Base-by-base conservation (phyloP, 495 filamentous ascomycete species). In the Penicillium antarcticum region DNA sequence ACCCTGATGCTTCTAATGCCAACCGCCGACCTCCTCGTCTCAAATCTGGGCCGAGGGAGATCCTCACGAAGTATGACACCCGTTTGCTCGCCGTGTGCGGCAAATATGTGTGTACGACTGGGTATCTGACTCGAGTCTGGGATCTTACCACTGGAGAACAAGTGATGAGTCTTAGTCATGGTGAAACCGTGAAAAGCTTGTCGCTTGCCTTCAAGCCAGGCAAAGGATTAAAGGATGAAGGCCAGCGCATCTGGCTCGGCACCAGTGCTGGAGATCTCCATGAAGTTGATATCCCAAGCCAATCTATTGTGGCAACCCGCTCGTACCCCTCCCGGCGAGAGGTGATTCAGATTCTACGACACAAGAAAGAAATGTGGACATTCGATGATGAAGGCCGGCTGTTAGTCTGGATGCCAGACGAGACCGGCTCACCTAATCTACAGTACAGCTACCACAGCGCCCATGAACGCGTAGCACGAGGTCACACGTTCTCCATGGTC, bases 331-430 rank as follows among this genome's bases (percentile, higher is more conserved):
- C 83, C 1, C 84, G 91, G 29, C 77, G 86, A 41, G 89, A 96
- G 59, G 81, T 98, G 48, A 82, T 92, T 51, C 91, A 86, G 63
- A 96, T 98, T 16, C 82, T 87, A 53, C 84, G 92, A 42, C 85
- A 92, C 68, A 85, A 82, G 52, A 88, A 90, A 57, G 87, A 95
- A 55, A 84, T 98, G 74, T 98, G 94, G 94, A 91, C 91, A 2
- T 58, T 97, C 12, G 95, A 97, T 69, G 91, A 96, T 50, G 84
- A 87, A 55, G 94, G 94, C 11, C 90, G 87, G 34, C 74, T 98
- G 17, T 82, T 89, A 51, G 81, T 97, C 17, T 98, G 94, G 94
- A 80, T 80, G 7, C 85, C 91, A 16, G 89, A 92, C 65, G 81
- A 84, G 38, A 78, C 77, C 10, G 90, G 91, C 1, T 71, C 80